phyloP scores from a whole-genome alignment of 768 basidiomycete species.

The Heimioporus sp. region DNA sequence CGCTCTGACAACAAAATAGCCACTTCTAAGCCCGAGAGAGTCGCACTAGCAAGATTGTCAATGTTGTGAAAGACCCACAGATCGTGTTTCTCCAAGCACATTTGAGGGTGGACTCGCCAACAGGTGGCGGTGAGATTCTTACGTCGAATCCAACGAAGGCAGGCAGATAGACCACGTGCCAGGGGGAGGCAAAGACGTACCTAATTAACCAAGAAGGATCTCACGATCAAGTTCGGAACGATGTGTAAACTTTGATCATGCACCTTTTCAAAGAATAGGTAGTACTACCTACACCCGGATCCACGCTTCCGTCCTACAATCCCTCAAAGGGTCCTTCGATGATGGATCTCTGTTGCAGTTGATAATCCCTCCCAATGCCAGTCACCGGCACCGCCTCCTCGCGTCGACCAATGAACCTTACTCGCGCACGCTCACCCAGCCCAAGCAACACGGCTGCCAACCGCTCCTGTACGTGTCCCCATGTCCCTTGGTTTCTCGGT shows the following conservation, averaged over 20 bases:
- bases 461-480: slow-evolving; percentile 59
- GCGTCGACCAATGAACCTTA: slow-evolving; percentile 64
- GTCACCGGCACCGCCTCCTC: slow-evolving; percentile 77
- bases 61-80: too few relatives aligned
- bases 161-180: too few relatives aligned
- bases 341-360: slow-evolving; percentile 59
- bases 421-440: slow-evolving; percentile 30
- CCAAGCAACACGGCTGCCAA: slow-evolving; percentile 49
- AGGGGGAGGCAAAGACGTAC: too few relatives aligned
- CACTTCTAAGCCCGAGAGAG: too few relatives aligned
- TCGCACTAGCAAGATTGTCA: too few relatives aligned
- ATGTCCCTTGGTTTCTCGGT: slow-evolving; percentile 85
- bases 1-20: too few relatives aligned
- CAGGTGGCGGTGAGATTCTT: too few relatives aligned
- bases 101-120: too few relatives aligned
- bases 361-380: slow-evolving; percentile 70
- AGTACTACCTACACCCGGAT: neutral
- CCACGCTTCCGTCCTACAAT: slow-evolving; percentile 21
- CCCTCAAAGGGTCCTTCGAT: slow-evolving; percentile 57
- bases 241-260: neutral
- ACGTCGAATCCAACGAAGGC: too few relatives aligned
- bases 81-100: too few relatives aligned
- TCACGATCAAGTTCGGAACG: neutral
- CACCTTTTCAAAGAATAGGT: neutral
- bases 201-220: too few relatives aligned